A percentile compares a stretch with the other conserved stretches of the same genome.
phyloP scores from a whole-genome alignment of 2,329 filamentous ascomycete genomes.

The Calonectria ilicicola region DNA sequence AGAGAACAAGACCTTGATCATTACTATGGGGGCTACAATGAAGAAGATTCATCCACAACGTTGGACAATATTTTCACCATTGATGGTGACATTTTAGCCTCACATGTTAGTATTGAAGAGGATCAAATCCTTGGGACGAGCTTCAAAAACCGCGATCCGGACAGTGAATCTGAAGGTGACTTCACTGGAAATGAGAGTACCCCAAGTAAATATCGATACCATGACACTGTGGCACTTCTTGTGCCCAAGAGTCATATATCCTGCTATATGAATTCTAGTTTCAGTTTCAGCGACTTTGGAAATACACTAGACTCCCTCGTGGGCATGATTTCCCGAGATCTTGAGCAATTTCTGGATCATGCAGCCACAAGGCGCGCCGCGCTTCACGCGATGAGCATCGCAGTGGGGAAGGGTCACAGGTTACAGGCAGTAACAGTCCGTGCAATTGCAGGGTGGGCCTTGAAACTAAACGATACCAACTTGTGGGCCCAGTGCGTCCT shows the following conservation, averaged over 20 bases:
- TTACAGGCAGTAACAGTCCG: not conserved
- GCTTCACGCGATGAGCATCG: not conserved
- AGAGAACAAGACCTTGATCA: not conserved
- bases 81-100: not conserved
- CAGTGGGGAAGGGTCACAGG: not conserved
- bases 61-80: slow-evolving; percentile 1
- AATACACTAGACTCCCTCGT: not conserved
- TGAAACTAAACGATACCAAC: not conserved
- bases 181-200: slow-evolving; percentile 16
- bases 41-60: not conserved
- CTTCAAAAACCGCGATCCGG: not conserved
- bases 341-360: not conserved
- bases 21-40: not conserved
- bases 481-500: not conserved
- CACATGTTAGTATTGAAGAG: not conserved
- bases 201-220: slow-evolving; percentile 3
- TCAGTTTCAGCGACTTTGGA: not conserved
- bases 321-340: slow-evolving; percentile 16
- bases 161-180: slow-evolving; percentile 14
- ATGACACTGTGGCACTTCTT: slow-evolving; percentile 20
- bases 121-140: slow-evolving; percentile 19
- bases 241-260: slow-evolving; percentile 6
- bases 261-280: not conserved
- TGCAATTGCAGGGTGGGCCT: slow-evolving; percentile 19
- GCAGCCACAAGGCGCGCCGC: not conserved